These are phyloP conservation scores for Chlorophyllum brunneum DNA, from an alignment of 768 basidiomycete genomes.

Conservation along the genomic window DNA sequence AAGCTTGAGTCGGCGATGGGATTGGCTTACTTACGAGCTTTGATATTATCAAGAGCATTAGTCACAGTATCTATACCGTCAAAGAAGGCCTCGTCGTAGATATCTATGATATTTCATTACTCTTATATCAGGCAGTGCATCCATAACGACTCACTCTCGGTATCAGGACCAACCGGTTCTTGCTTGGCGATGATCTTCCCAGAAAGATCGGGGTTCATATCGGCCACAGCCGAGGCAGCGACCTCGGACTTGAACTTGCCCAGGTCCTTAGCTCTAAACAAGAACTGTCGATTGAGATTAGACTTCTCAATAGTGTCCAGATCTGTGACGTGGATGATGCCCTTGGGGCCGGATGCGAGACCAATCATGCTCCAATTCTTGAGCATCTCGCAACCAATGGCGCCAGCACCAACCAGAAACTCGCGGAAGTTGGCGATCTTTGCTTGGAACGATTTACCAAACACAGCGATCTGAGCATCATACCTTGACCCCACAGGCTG, in stretches of 20 bases:
- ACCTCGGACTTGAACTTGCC: conserved; percentile 98
- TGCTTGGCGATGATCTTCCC: conserved; percentile 87
- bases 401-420: conserved; percentile 98
- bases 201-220: conserved; percentile 91
- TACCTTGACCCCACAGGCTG: conserved; percentile 82
- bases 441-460: conserved; percentile 88
- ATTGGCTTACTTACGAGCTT: conserved; percentile 67
- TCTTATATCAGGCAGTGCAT: neutral
- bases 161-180: conserved; percentile 88
- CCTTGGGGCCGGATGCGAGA: conserved; percentile 73
- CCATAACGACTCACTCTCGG: conserved; percentile 70
- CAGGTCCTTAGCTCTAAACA: conserved; percentile 94
- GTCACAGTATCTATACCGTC: conserved; percentile 87
- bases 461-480: conserved; percentile 94
- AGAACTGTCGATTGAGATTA: conserved; percentile 96
- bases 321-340: conserved; percentile 90
- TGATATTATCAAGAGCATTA: conserved; percentile 95
- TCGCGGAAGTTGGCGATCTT: conserved; percentile 88
- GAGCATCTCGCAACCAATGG: conserved; percentile 99
- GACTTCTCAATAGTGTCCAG: conserved; percentile 99
- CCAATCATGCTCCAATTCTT: conserved; percentile 99
- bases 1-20: neutral
- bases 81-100: conserved; percentile 90
- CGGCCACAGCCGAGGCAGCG: conserved; percentile 83
- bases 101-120: conserved; percentile 40